Evolutionary conservation across 2,329 filamentous ascomycete species (phyloP).

Genomic region (Fonsecaea multimorphosa): DNA sequence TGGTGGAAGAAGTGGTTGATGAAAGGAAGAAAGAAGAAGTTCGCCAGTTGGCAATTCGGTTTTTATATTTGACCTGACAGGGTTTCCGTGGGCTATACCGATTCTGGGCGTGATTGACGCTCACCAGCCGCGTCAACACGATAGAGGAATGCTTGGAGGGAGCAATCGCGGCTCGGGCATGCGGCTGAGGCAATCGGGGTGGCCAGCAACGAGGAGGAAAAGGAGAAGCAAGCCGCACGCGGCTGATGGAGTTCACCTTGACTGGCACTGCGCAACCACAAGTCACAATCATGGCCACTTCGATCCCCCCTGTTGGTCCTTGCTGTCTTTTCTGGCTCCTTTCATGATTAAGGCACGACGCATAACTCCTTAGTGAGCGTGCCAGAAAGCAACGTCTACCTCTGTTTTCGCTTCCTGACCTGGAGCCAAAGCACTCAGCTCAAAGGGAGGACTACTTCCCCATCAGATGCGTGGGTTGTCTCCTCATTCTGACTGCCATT

Average conservation of each 20-base stretch:
- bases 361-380: neutral
- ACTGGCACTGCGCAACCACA: neutral
- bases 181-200: slow-evolving; percentile 15
- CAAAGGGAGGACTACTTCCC: neutral
- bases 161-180: slow-evolving; percentile 6
- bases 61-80: slow-evolving; percentile 1
- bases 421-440: neutral
- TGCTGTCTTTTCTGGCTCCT: neutral
- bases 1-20: neutral
- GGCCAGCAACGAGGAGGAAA: neutral
- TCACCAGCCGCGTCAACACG: slow-evolving; percentile 5
- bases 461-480: neutral
- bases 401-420: neutral
- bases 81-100: slow-evolving; percentile 11
- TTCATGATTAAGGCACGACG: neutral
- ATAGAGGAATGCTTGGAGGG: slow-evolving; percentile 10
- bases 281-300: neutral
- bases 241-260: neutral
- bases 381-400: neutral
- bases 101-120: slow-evolving; percentile 10
- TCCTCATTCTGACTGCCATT: neutral
- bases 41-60: neutral
- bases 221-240: neutral
- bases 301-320: neutral
- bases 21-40: slow-evolving; percentile 9